Evolutionary conservation across 768 basidiomycete species (phyloP).

Genomic region (Trametes punicea): DNA sequence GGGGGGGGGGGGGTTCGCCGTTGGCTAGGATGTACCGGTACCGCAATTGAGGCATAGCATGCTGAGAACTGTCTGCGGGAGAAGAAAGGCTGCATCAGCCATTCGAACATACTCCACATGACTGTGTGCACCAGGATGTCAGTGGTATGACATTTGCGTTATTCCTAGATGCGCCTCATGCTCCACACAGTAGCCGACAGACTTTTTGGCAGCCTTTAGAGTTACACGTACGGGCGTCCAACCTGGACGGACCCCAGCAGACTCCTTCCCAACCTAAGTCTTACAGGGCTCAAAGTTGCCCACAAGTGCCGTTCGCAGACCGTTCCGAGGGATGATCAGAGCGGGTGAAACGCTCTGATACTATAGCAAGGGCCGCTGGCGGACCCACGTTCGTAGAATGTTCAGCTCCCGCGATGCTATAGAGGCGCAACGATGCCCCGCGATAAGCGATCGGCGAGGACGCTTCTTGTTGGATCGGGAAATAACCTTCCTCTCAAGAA

Average conservation of each 20-base stretch:
- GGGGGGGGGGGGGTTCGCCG: too few relatives aligned
- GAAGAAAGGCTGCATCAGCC: neutral
- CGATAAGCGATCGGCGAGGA: conserved; percentile 5
- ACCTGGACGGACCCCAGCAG: neutral
- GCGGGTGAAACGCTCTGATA: neutral
- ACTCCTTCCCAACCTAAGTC: neutral
- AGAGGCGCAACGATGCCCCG: conserved; percentile 6
- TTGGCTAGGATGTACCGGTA: too few relatives aligned
- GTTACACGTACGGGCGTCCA: neutral
- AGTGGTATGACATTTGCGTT: neutral
- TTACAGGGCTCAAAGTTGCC: neutral
- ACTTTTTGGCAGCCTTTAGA: conserved; percentile 12
- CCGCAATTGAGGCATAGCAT: too few relatives aligned
- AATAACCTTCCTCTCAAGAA: neutral
- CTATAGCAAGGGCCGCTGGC: neutral
- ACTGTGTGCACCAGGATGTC: neutral
- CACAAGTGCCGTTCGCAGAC: neutral
- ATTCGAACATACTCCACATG: neutral
- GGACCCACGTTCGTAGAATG: neutral
- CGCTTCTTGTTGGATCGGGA: neutral
- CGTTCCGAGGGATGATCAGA: neutral
- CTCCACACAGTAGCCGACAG: conserved; percentile 7
- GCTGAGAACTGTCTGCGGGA: too few relatives aligned
- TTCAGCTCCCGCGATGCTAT: conserved; percentile 16
- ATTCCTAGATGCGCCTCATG: neutral